These are phyloP conservation scores for Trypanosoma grayi DNA, from an alignment of 208 protist species.

Conservation along the genomic window DNA sequence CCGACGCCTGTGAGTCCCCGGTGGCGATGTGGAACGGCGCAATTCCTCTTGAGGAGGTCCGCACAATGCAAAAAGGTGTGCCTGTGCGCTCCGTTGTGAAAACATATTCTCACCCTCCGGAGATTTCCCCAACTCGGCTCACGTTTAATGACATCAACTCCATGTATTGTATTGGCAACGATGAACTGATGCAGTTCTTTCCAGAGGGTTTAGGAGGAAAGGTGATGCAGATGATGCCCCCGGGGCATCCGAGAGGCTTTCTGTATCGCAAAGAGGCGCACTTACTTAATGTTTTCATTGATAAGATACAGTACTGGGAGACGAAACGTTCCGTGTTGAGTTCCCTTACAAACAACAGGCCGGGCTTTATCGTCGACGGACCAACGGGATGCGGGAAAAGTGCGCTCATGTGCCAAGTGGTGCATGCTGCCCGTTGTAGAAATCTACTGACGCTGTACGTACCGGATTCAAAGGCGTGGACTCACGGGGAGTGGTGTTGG, in stretches of 20 bases:
- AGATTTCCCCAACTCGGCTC: conserved; percentile 54
- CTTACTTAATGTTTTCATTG: conserved; percentile 86
- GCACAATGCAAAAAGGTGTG: conserved; percentile 49
- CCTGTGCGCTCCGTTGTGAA: conserved; percentile 57
- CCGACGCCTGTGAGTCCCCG: conserved; percentile 85
- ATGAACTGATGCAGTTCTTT: conserved; percentile 80
- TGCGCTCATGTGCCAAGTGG: conserved; percentile 85
- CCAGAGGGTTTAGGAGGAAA: conserved; percentile 88
- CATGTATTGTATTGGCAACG: conserved; percentile 91
- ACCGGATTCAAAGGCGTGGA: conserved; percentile 84
- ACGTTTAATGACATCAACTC: conserved; percentile 86
- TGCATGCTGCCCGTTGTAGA: conserved; percentile 81
- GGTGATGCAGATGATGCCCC: conserved; percentile 90
- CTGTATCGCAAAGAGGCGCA: conserved; percentile 89
- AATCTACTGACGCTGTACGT: conserved; percentile 82
- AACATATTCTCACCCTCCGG: conserved; percentile 77
- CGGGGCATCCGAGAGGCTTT: conserved; percentile 87
- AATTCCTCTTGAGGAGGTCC: conserved; percentile 73
- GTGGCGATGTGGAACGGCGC: conserved; percentile 84
- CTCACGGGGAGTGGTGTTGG: conserved; percentile 91
- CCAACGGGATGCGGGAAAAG: conserved; percentile 86
- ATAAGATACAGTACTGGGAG: conserved; percentile 84
- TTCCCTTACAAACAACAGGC: conserved; percentile 59
- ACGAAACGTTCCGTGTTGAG: conserved; percentile 55
- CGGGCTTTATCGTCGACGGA: conserved; percentile 87